phyloP scores from a whole-genome alignment of 139 green algal genomes.

The Picochlorum sp. region DNA sequence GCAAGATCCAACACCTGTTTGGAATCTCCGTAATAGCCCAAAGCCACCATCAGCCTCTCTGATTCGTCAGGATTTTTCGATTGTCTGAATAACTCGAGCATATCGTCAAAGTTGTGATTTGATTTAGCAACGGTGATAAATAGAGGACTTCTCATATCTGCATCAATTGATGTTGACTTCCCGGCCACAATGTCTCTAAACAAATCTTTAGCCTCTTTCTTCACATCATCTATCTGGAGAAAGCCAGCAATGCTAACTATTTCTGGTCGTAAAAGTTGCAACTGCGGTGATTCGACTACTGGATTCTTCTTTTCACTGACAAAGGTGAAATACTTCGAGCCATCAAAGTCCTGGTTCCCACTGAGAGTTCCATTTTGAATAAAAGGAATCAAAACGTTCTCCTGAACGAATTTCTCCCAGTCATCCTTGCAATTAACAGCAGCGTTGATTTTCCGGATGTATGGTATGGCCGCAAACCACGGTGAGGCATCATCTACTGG shows the following conservation, averaged over 20 bases:
- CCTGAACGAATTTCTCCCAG: neutral
- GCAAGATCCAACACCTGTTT: neutral
- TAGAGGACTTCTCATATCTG: slow-evolving; percentile 32
- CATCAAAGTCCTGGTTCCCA: neutral
- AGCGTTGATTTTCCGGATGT: slow-evolving; percentile 9
- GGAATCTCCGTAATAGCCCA: slow-evolving; percentile 8
- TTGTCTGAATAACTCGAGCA: slow-evolving; percentile 3
- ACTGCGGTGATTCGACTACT: neutral
- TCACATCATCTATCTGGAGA: neutral
- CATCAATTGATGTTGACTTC: neutral
- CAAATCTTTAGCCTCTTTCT: neutral
- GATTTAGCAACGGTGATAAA: slow-evolving; percentile 28
- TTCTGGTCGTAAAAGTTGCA: slow-evolving; percentile 1
- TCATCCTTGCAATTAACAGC: slow-evolving; percentile 7
- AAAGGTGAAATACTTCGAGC: neutral
- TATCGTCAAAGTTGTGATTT: slow-evolving; percentile 2
- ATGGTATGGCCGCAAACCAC: slow-evolving; percentile 24
- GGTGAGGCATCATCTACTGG: slow-evolving; percentile 19
- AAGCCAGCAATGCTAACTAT: slow-evolving; percentile 9
- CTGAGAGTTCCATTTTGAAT: neutral
- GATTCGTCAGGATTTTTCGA: slow-evolving; percentile 24
- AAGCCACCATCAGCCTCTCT: slow-evolving; percentile 21
- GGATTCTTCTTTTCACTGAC: neutral
- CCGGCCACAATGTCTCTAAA: neutral
- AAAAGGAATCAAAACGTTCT: neutral